Conservation (phyloP, 164 flowering plant species). For the Aristolochia contorta region DNA sequence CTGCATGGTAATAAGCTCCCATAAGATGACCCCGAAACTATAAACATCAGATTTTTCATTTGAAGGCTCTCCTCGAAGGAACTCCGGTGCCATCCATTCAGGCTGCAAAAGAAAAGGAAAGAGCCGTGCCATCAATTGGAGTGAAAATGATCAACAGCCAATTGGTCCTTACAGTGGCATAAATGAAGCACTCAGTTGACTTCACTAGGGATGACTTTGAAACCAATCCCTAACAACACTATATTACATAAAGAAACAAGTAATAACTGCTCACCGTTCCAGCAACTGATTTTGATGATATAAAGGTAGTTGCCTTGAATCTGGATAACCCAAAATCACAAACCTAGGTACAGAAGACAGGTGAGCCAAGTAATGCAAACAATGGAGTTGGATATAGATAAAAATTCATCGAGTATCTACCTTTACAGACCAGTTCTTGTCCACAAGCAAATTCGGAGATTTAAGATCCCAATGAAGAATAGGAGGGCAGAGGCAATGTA, state of each 20-base stretch:
- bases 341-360: constrained; percentile 36
- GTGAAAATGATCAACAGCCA: constrained; percentile 17
- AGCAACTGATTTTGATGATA: constrained; percentile 94
- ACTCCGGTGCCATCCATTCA: constrained; percentile 99
- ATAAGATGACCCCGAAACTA: constrained; percentile 91
- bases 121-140: not conserved
- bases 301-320: constrained; percentile 84
- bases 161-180: not conserved
- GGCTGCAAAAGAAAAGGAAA: constrained; percentile 55
- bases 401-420: constrained; percentile 19
- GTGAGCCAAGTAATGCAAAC: not conserved
- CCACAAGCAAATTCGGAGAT: constrained; percentile 90
- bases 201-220: not conserved
- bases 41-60: constrained; percentile 94
- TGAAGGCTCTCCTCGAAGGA: constrained; percentile 91
- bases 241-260: not conserved
- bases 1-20: constrained; percentile 94
- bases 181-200: not conserved
- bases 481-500: constrained; percentile 78
- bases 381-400: not conserved
- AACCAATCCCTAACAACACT: not conserved
- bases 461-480: constrained; percentile 97
- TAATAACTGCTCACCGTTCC: constrained; percentile 67
- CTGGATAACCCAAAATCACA: constrained; percentile 97
- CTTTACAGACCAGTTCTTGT: constrained; percentile 94